Evolutionary conservation across 192 early-diverging fungal genomes (phyloP), one percentile per base, ranked within the genome.

Genomic region (Spinellus fusiger): DNA sequence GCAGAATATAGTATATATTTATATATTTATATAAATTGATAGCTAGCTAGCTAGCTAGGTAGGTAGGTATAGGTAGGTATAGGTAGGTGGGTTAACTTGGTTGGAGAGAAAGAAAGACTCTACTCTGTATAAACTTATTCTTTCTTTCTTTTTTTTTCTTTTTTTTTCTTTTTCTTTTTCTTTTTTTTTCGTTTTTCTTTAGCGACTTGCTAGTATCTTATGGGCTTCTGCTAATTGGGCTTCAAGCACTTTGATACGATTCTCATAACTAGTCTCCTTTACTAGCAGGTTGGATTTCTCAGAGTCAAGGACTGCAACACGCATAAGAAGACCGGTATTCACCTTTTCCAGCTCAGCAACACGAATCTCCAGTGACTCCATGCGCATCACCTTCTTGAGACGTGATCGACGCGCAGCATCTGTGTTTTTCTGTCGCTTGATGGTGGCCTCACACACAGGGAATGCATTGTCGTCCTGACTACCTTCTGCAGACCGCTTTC

Each of bases 401-500:
- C 95, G 86, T 25, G 91, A 93, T 48, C 95, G 84, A 52, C 95
- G 90, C 0, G 95, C 95, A 10, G 94, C 92, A 68, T 96, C 94
- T 1, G 95, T 98, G 77, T 98, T 93, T 80, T 81, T 82, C 57
- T 77, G 76, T 26, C 84, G 75, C 59, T 86, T 86, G 23, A 82
- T 34, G 18, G 76, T 65, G n/a, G 69, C 63, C 9, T 84, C 82
- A 62, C 79, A 76, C 66, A 56, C 31, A 27, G 76, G 66, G 0
- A 59, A 44, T 2, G 20, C 25, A 35, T 23, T 12, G 22, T 56
- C 48, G 5, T 69, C 29, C 3, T 64, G 70, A 38, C 12, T 13
- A 1, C 18, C 12, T 10, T 32, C 5, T 35, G 33, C 31, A 12
- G 54, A 26, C 20, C 69, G 50, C 59, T 71, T 71, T 9, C 32